Conservation (phyloP, 2,329 filamentous ascomycete genomes). For the Talaromyces funiculosus region DNA sequence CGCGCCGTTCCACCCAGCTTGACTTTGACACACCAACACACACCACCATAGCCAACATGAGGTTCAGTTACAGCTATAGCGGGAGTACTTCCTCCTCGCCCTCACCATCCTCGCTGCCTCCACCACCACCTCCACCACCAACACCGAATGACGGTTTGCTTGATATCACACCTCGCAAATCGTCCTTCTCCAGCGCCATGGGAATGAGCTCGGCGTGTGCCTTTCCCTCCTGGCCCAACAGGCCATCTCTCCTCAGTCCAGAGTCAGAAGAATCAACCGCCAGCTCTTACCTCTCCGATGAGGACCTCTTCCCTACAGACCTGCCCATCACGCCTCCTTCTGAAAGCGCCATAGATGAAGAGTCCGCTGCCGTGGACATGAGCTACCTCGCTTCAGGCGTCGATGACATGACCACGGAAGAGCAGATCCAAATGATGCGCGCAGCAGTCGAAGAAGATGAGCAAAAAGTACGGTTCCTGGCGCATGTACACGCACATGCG, state of each 20-base stretch:
- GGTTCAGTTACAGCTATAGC: conserved; percentile 26
- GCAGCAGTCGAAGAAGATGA: conserved; percentile 30
- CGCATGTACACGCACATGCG: conserved; percentile 38
- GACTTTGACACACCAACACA: not conserved
- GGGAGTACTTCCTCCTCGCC: conserved; percentile 22
- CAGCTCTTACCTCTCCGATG: conserved; percentile 39
- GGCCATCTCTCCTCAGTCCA: conserved; percentile 31
- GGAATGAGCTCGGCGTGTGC: conserved; percentile 38
- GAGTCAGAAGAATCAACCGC: conserved; percentile 26
- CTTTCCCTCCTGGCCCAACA: conserved; percentile 42
- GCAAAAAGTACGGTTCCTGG: conserved; percentile 32
- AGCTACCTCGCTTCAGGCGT: conserved; percentile 12
- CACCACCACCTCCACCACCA: conserved; percentile 36
- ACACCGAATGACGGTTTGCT: conserved; percentile 34
- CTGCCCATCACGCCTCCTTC: conserved; percentile 23
- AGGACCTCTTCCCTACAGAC: conserved; percentile 36
- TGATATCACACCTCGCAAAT: conserved; percentile 39
- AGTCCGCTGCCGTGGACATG: conserved; percentile 21
- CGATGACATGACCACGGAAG: conserved; percentile 33
- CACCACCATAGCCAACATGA: conserved; percentile 15
- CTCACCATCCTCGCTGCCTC: conserved; percentile 26
- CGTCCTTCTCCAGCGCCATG: conserved; percentile 35
- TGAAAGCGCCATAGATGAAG: conserved; percentile 25
- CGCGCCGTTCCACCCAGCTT: not conserved
- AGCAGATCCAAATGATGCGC: conserved; percentile 35